Conservation (phyloP, 2,329 filamentous ascomycete genomes). For the Colletotrichum orbiculare region DNA sequence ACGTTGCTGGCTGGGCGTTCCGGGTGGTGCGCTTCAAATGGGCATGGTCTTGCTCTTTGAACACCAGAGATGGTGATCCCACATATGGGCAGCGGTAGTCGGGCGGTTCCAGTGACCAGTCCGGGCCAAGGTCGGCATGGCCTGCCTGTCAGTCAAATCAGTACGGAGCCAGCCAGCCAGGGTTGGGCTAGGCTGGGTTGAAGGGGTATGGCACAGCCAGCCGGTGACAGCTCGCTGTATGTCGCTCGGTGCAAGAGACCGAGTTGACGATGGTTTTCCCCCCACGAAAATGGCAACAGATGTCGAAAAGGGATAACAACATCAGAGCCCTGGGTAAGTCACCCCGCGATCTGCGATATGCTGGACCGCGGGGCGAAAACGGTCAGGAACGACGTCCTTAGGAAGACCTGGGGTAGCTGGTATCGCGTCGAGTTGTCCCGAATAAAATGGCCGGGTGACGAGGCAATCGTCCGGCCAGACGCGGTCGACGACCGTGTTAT, state of each 20-base stretch:
- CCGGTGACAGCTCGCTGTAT: constrained; percentile 6
- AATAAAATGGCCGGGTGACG: constrained; percentile 6
- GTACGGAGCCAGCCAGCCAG: too few species aligned
- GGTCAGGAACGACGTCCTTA: constrained; percentile 37
- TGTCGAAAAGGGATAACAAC: constrained; percentile 21
- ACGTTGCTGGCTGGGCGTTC: constrained; percentile 2
- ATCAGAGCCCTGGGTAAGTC: constrained; percentile 16
- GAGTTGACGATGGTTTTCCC: constrained; percentile 27
- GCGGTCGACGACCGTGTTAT: constrained; percentile 35
- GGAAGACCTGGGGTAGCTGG: constrained; percentile 23
- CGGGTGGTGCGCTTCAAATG: constrained; percentile 15
- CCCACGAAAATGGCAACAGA: neutral
- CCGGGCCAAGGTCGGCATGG: constrained; percentile 20
- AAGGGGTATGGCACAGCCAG: neutral
- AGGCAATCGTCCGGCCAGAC: constrained; percentile 21
- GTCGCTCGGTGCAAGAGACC: constrained; percentile 20
- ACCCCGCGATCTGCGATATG: constrained; percentile 15
- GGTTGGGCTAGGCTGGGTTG: neutral
- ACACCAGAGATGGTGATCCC: constrained; percentile 9
- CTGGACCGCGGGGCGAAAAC: constrained; percentile 39
- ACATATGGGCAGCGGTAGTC: constrained; percentile 7
- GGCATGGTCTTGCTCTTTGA: neutral
- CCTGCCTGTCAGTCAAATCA: neutral
- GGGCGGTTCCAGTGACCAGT: constrained; percentile 21
- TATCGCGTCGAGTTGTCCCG: constrained; percentile 35